A percentile compares a stretch with the other conserved stretches of the same genome.
Conservation (phyloP, 371 early-diverging fungal genomes). For the Massospora cicadina region DNA sequence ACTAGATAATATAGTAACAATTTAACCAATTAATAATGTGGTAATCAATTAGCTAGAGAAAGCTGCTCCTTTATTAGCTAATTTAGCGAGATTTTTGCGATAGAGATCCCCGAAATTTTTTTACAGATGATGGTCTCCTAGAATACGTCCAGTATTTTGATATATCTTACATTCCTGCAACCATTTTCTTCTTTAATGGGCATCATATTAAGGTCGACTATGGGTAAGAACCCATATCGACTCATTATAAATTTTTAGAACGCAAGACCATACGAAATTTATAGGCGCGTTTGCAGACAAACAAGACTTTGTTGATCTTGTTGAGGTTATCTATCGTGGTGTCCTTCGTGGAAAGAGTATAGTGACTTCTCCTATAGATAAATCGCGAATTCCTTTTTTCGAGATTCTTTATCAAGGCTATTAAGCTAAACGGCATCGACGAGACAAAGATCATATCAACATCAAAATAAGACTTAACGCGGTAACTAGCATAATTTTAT, state of each 20-base stretch:
- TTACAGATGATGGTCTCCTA: constrained; percentile 11
- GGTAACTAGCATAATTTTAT: too few relatives aligned
- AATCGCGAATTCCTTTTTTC: neutral
- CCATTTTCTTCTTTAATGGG: constrained; percentile 19
- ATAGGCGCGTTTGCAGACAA: constrained; percentile 17
- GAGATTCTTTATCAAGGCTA: neutral
- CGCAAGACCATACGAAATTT: constrained; percentile 20
- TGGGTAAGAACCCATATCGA: constrained; percentile 13
- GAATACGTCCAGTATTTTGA: constrained; percentile 18
- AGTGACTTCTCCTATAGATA: neutral
- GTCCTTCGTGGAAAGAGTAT: constrained; percentile 16
- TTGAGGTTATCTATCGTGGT: constrained; percentile 17
- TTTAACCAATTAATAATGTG: neutral
- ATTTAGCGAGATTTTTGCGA: constrained; percentile 17
- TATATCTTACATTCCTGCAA: constrained; percentile 18
- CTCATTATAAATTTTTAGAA: constrained; percentile 9
- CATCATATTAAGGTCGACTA: constrained; percentile 20
- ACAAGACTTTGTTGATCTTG: constrained; percentile 19
- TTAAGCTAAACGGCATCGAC: too few relatives aligned
- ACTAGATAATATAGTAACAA: constrained; percentile 16
- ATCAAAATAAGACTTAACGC: too few relatives aligned
- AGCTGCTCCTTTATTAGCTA: constrained; percentile 12
- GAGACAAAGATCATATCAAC: too few relatives aligned
- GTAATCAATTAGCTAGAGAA: constrained; percentile 14
- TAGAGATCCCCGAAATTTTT: constrained; percentile 11